Evolutionary conservation across 352 stramenopile genomes (phyloP).

Genomic region (Phytophthora brassicae): DNA sequence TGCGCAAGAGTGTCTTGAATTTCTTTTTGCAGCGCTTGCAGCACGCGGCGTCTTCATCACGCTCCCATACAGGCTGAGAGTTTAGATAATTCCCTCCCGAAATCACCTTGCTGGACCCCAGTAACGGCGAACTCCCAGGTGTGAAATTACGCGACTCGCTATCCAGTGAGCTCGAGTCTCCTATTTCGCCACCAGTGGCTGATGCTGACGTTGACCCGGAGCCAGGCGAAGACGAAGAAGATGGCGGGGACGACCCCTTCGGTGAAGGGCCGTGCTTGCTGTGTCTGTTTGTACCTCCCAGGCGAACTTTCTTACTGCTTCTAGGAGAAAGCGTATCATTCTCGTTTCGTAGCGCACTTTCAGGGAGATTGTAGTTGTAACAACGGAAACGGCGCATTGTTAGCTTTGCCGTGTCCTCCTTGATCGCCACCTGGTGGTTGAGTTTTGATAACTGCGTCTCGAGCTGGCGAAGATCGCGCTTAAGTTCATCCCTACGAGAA

Average conservation of each 20-base stretch:
- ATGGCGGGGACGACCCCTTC: slow-evolving; percentile 39
- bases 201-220: slow-evolving; percentile 35
- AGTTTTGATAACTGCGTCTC: slow-evolving; percentile 65
- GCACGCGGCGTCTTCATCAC: slow-evolving; percentile 76
- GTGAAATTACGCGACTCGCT: slow-evolving; percentile 44
- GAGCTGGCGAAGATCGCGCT: slow-evolving; percentile 54
- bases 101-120: slow-evolving; percentile 72
- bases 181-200: slow-evolving; percentile 22
- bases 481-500: slow-evolving; percentile 54
- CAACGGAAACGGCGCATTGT: slow-evolving; percentile 68
- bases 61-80: slow-evolving; percentile 83
- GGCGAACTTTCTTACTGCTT: slow-evolving; percentile 25
- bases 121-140: slow-evolving; percentile 59
- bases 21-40: slow-evolving; percentile 91
- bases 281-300: slow-evolving; percentile 12
- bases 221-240: slow-evolving; percentile 33
- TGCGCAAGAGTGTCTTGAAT: slow-evolving; percentile 83
- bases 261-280: slow-evolving; percentile 34
- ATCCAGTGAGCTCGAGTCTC: slow-evolving; percentile 25
- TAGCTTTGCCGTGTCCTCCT: slow-evolving; percentile 60
- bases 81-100: slow-evolving; percentile 64
- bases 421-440: slow-evolving; percentile 62
- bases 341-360: slow-evolving; percentile 49
- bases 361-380: slow-evolving; percentile 84
- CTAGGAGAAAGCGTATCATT: slow-evolving; percentile 51